Percentiles rank a stretch among this genome's conserved stretches.
Conservation (phyloP, 257 asterid species). For the Verbena officinalis region DNA sequence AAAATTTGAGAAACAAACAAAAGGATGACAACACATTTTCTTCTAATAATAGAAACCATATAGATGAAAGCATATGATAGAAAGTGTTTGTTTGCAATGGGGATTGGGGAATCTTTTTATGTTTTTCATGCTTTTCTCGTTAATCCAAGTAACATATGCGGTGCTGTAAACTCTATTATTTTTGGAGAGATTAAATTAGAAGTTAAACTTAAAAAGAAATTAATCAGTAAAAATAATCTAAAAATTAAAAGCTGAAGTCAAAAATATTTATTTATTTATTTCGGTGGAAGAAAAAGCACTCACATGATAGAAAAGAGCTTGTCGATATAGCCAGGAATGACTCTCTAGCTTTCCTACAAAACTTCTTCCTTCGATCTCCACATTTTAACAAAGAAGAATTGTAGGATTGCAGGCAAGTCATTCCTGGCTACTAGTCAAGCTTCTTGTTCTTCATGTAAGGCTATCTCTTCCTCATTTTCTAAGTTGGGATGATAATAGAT, state of each 20-base stretch:
- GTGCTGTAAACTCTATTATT: too few relatives aligned
- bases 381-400: not conserved
- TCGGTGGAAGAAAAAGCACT: constrained; percentile 18
- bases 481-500: not conserved
- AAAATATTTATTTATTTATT: too few relatives aligned
- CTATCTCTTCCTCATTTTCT: constrained; percentile 17
- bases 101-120: not conserved
- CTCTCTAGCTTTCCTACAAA: constrained; percentile 4
- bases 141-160: too few relatives aligned
- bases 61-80: not conserved
- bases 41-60: not conserved
- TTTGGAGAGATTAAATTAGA: too few relatives aligned
- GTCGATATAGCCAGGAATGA: constrained; percentile 11
- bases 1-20: not conserved
- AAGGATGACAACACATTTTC: not conserved
- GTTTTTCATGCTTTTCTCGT: not conserved
- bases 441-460: constrained; percentile 26
- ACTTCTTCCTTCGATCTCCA: not conserved
- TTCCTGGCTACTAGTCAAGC: constrained; percentile 31
- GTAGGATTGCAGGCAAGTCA: constrained; percentile 18
- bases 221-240: too few relatives aligned
- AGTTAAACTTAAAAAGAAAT: too few relatives aligned
- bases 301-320: constrained; percentile 22
- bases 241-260: not conserved
- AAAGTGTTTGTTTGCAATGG: constrained; percentile 1